Evolutionary conservation across 2,329 filamentous ascomycete species (phyloP), one percentile per base, ranked within the genome.

Genomic region (Cordyceps cicadae): DNA sequence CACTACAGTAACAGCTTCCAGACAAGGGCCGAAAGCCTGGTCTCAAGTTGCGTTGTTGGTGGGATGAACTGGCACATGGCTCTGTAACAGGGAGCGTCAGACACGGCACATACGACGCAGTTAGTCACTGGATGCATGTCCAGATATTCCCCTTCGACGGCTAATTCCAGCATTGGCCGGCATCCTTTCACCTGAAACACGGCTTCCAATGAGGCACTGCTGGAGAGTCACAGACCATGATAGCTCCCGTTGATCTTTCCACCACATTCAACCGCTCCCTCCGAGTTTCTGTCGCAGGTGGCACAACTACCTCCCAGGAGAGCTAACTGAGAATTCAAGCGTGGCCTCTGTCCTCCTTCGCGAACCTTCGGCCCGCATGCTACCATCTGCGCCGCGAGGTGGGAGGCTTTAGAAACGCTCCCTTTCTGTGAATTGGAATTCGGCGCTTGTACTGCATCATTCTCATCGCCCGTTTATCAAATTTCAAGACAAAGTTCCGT

Each of bases 21-120:
- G 57, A 59, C 57, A 59, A 59, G 57, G 57, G 49, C 57, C 57
- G 49, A 59, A 19, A 59, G 57, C 39, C 49, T 59, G 49, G 49
- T 39, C 57, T 52, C 34, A 59, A 59, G 37, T 24, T 53, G 15
- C 37, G 26, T 14, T 53, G 57, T 45, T 59, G 29, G 54, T 50
- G 55, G 34, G 55, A 59, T 53, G 37, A 34, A 53, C 37, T 53
- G 49, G 39, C 21, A 51, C 24, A 39, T 51, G 39, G 34, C 34
- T 24, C 29, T 53, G 24, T 17, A 43, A 11, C 46, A 17, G 46
- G 45, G n/a, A 19, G 24, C 34, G 52, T 45, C 48, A 59, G 46
- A 51, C 46, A 51, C 37, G 34, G 34, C 26, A 41, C 15, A 43
- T n/a, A 3, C 17, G 12, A 17, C 19, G 14, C 12, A 17, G 29